Base-by-base conservation (phyloP, 257 asterid genomes). In the Solanum chaucha region DNA sequence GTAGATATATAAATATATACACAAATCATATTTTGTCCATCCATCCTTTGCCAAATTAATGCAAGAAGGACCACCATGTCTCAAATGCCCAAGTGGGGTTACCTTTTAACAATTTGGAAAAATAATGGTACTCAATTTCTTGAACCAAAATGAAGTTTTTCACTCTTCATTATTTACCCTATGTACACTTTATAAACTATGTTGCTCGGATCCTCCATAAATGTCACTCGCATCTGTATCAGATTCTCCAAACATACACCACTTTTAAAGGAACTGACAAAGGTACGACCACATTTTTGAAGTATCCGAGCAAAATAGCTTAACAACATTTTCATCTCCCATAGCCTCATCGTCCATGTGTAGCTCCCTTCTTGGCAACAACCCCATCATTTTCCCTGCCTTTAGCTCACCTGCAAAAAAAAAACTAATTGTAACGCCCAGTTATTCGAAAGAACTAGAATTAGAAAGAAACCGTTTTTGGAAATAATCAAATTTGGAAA, bases 291-390 rank as follows among this genome's bases (percentile, higher is more conserved):
- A 19, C 2, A 34, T 32, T 30, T 71, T 71, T 32, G 12, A 15
- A 71, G 26, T 3, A 72, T 9, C 46, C 0, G 26, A 34, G 22
- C 19, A 46, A 46, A 28, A 0, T 15, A 46, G 6, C 28, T 24
- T 38, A 38, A 74, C 20, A 75, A 22, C 12, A 75, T 22, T 38
- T 74, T 75, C 22, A 75, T 38, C 67, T 80, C 10, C 6, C 41
- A 15, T 28, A 46, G 19, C 28, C 41, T 17, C 19, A 0, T 1
- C 3, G 65, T 48, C 19, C 6, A 0, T 0, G 85, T 80, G 17
- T 9, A 94, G 95, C 35, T 92, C 94, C 88, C 91, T 91, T 90
- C 98, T 92, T 34, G 95, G 92, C 87, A 93, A 71, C 83, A 87
- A 71, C n/a, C 71, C 83, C 85, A 84, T n/a, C 12, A 30, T 8